phyloP scores from a whole-genome alignment of 177 flowering plant genomes.

The Vitis hybrid region DNA sequence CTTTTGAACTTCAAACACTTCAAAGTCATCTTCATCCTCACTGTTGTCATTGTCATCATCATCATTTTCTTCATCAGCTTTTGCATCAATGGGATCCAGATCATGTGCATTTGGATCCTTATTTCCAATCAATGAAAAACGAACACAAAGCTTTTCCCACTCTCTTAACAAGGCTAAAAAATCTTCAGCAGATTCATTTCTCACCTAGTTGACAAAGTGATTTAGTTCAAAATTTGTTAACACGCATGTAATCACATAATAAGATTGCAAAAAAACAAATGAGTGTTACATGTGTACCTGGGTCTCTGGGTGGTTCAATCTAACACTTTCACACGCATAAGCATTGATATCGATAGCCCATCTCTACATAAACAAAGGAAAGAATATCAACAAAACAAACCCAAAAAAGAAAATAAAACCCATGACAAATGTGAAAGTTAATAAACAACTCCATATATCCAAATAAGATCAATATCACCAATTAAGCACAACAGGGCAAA shows the following conservation, averaged over 20 bases:
- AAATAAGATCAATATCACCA: neutral
- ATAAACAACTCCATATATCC: neutral
- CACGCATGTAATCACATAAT: neutral
- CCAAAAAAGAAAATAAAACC: neutral
- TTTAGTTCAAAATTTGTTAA: neutral
- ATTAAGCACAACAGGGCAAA: neutral
- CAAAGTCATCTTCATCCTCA: conserved; percentile 16
- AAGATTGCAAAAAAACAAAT: neutral
- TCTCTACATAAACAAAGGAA: conserved; percentile 34
- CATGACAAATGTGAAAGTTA: neutral
- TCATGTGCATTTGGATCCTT: conserved; percentile 3
- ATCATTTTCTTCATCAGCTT: conserved; percentile 22
- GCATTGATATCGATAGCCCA: conserved; percentile 82
- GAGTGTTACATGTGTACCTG: conserved; percentile 32
- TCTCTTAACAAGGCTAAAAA: conserved; percentile 59
- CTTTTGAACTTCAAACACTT: conserved; percentile 67
- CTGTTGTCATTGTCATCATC: conserved; percentile 15
- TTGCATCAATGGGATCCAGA: neutral
- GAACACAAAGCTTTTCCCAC: conserved; percentile 68
- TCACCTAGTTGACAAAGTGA: conserved; percentile 39
- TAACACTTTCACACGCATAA: conserved; percentile 66
- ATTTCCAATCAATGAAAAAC: conserved; percentile 29
- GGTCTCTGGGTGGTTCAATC: conserved; percentile 70
- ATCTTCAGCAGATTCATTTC: conserved; percentile 71
- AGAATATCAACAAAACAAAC: neutral